Conservation (phyloP, 2,329 filamentous ascomycete species). For the Diaporthe nobilis region DNA sequence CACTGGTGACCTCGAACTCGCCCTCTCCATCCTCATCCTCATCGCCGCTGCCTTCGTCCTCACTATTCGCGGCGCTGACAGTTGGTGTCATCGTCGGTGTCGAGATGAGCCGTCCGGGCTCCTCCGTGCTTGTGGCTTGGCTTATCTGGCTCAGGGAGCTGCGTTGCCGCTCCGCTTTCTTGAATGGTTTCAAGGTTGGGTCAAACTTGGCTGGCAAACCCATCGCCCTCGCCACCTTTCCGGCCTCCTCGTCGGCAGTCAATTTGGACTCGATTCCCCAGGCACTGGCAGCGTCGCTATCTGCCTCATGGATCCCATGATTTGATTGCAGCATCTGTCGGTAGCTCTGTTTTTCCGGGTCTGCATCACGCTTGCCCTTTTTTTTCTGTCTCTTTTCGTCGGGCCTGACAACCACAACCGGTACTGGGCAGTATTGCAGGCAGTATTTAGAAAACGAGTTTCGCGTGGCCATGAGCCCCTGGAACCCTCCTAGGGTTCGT, state of each 20-base stretch:
- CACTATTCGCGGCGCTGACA: constrained; percentile 45
- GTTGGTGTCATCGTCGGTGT: constrained; percentile 42
- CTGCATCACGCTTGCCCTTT: constrained; percentile 85
- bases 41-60: constrained; percentile 42
- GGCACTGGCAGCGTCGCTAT: constrained; percentile 65
- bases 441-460: constrained; percentile 96
- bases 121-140: constrained; percentile 41
- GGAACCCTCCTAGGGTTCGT: constrained; percentile 86
- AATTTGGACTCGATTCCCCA: constrained; percentile 70
- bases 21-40: constrained; percentile 58
- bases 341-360: constrained; percentile 83
- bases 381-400: constrained; percentile 91
- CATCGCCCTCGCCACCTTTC: constrained; percentile 74
- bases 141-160: constrained; percentile 46
- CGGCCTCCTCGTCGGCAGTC: constrained; percentile 74
- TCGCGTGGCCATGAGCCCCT: constrained; percentile 81
- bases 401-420: constrained; percentile 91
- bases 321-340: constrained; percentile 80
- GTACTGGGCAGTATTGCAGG: constrained; percentile 91
- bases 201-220: constrained; percentile 75
- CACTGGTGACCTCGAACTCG: constrained; percentile 58
- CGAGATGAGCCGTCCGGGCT: constrained; percentile 42
- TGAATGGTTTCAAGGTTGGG: constrained; percentile 72
- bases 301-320: constrained; percentile 69
- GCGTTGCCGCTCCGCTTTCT: constrained; percentile 44